Percentiles rank a stretch among this genome's conserved stretches.
phyloP scores from a whole-genome alignment of 768 basidiomycete genomes.

The Boletus pseudopeckii region DNA sequence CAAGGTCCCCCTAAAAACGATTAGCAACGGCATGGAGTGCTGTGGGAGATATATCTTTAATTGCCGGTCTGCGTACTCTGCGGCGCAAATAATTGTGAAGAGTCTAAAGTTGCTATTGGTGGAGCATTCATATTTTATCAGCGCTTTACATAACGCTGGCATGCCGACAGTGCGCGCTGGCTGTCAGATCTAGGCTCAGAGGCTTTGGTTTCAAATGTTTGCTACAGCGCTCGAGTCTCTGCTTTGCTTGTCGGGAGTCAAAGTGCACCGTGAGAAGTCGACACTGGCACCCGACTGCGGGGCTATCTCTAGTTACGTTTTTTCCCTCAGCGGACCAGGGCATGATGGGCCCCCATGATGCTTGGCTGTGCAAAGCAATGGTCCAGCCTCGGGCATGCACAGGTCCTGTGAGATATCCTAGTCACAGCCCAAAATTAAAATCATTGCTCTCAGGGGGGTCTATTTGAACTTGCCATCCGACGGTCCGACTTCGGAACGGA shows the following conservation, averaged over 20 bases:
- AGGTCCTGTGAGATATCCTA: too few species aligned
- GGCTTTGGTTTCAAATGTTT: neutral
- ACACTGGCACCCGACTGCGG: neutral
- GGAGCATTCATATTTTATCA: neutral
- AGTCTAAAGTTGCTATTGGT: neutral
- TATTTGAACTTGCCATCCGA: neutral
- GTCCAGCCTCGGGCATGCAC: neutral
- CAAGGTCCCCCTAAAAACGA: neutral
- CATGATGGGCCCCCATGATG: too few species aligned
- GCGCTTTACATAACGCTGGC: too few species aligned
- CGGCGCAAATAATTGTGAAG: neutral
- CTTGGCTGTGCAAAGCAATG: neutral
- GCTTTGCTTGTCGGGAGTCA: neutral
- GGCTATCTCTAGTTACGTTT: too few species aligned
- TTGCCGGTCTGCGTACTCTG: neutral
- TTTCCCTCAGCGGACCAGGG: neutral
- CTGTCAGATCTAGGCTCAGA: too few species aligned
- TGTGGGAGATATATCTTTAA: slow-evolving; percentile 1
- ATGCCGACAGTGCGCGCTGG: too few species aligned
- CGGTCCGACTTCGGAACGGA: neutral
- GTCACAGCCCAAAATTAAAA: too few species aligned
- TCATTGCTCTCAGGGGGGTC: neutral
- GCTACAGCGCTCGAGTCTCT: neutral
- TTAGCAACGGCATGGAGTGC: neutral
- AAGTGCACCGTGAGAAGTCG: neutral